phyloP scores from a whole-genome alignment of 2,329 filamentous ascomycete genomes.

The Diplodia seriata region DNA sequence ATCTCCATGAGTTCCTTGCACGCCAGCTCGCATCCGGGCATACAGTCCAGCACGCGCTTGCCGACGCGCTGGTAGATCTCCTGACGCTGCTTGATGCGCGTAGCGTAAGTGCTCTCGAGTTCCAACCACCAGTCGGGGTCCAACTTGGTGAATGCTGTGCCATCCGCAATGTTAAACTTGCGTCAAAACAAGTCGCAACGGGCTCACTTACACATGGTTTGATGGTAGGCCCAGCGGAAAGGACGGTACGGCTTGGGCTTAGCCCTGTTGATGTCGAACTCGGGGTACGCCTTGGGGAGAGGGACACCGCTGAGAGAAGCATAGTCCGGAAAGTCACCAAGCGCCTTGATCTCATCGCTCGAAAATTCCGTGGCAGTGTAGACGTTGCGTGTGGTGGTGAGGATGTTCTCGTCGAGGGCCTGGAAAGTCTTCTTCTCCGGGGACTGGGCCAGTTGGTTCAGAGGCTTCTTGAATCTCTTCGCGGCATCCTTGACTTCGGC shows the following conservation, averaged over 20 bases:
- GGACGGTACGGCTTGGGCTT: constrained; percentile 78
- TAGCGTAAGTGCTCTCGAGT: constrained; percentile 74
- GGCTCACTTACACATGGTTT: constrained; percentile 77
- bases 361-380: constrained; percentile 75
- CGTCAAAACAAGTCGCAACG: too few species aligned
- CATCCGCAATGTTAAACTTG: too few species aligned
- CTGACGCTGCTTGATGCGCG: constrained; percentile 72
- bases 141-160: constrained; percentile 74
- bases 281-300: constrained; percentile 66
- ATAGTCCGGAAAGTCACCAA: constrained; percentile 84
- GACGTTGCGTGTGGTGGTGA: constrained; percentile 41
- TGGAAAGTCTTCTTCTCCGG: constrained; percentile 34
- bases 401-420: constrained; percentile 39
- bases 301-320: constrained; percentile 76
- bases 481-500: constrained; percentile 42
- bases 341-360: constrained; percentile 68
- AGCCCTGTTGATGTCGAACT: constrained; percentile 74
- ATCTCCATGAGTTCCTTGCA: constrained; percentile 91
- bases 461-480: constrained; percentile 39
- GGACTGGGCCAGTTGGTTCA: constrained; percentile 38
- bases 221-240: constrained; percentile 83
- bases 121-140: constrained; percentile 91
- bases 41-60: constrained; percentile 66
- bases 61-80: constrained; percentile 69
- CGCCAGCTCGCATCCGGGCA: constrained; percentile 78